Conservation (phyloP, 179 eudicot species). For the Drosera spatulata region DNA sequence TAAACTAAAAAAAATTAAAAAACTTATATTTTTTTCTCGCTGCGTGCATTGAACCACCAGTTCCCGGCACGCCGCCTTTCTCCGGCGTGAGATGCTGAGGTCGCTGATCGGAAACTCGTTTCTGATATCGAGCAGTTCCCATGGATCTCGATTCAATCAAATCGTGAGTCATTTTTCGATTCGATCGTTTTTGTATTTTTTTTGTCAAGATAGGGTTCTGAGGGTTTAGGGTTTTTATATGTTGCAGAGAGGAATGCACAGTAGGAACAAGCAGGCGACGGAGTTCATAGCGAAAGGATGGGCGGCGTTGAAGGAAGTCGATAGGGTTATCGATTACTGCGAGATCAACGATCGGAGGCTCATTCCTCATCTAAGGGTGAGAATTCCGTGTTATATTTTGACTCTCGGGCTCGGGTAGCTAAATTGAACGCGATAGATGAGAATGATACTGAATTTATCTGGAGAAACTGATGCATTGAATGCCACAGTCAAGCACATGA, state of each 20-base stretch:
- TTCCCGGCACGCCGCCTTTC: neutral
- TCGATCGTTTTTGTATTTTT: conserved; percentile 2
- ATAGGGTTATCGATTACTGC: conserved; percentile 81
- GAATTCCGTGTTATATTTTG: neutral
- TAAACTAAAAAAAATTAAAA: too few relatives aligned
- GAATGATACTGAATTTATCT: too few relatives aligned
- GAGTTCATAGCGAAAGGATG: conserved; percentile 90
- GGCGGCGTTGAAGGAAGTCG: conserved; percentile 93
- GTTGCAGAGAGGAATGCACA: conserved; percentile 66
- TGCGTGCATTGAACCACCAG: too few relatives aligned
- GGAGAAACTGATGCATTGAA: too few relatives aligned
- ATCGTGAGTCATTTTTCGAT: conserved; percentile 17
- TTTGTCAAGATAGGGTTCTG: too few relatives aligned
- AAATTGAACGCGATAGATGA: too few relatives aligned
- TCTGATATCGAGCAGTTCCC: conserved; percentile 8
- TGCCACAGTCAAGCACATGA: too few relatives aligned
- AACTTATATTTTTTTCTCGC: too few relatives aligned
- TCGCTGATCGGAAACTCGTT: conserved; percentile 19
- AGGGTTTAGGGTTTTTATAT: conserved; percentile 2
- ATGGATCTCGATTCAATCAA: conserved; percentile 15
- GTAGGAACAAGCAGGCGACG: conserved; percentile 84
- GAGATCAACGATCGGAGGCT: conserved; percentile 72
- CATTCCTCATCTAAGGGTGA: conserved; percentile 82
- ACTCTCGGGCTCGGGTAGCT: too few relatives aligned
- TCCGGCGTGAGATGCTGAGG: conserved; percentile 24